Percentiles rank a stretch among this genome's conserved stretches.
Conservation (phyloP, 164 flowering plant genomes). For the Stephania cephalantha region DNA sequence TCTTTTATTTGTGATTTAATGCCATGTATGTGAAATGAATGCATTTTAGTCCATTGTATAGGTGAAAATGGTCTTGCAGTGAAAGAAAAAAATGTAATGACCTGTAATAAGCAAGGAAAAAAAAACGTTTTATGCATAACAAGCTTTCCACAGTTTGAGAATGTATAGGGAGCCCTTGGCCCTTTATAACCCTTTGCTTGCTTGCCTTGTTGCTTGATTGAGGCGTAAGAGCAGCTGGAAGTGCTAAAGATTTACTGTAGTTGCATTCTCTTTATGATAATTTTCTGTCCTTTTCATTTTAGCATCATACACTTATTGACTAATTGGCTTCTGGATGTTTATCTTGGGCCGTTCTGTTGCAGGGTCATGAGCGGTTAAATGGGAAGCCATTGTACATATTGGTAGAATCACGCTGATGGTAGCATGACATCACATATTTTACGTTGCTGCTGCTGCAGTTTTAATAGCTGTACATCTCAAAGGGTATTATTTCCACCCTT, state of each 20-base stretch:
- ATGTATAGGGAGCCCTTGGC: no score
- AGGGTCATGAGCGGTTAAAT: conserved; percentile 17
- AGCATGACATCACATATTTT: neutral
- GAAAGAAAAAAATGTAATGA: no score
- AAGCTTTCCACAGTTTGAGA: no score
- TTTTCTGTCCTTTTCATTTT: neutral
- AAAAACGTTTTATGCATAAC: no score
- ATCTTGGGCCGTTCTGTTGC: neutral
- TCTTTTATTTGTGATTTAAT: no score
- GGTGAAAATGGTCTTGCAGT: no score
- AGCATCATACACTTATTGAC: neutral
- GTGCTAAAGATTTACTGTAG: neutral
- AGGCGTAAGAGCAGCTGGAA: neutral
- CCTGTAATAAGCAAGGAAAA: no score
- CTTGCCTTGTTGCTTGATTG: neutral
- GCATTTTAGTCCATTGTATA: no score
- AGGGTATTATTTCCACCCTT: neutral
- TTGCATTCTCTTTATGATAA: neutral
- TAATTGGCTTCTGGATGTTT: neutral
- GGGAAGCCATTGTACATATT: conserved; percentile 16
- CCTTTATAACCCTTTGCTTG: neutral
- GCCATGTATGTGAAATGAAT: no score
- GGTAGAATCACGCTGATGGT: conserved; percentile 14
- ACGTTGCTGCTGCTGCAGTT: neutral
- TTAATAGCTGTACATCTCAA: neutral